Evolutionary conservation across 164 flowering plant genomes (phyloP).

Genomic region (Chloranthus sessilifolius): DNA sequence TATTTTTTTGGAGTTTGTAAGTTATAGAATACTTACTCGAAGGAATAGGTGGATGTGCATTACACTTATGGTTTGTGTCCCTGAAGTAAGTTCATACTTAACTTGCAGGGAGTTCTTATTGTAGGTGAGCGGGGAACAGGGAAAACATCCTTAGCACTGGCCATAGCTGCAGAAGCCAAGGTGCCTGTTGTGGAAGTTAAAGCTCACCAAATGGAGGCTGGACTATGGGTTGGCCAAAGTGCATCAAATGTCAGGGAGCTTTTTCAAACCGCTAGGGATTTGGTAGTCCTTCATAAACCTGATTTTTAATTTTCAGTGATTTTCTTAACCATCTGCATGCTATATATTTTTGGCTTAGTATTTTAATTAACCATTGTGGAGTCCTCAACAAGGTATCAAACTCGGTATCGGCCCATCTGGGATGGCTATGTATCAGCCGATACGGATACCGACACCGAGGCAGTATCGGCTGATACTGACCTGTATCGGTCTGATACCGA

Average conservation of each 20-base stretch:
- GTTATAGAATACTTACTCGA: neutral
- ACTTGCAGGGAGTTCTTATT: slow-evolving; percentile 90
- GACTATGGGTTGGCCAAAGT: slow-evolving; percentile 95
- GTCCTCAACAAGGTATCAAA: neutral
- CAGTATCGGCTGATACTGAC: too few relatives aligned
- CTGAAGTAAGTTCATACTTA: neutral
- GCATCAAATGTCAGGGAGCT: slow-evolving; percentile 93
- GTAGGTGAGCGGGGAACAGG: slow-evolving; percentile 99
- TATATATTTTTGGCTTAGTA: neutral
- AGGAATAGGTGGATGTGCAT: neutral
- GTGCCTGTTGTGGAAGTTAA: slow-evolving; percentile 88
- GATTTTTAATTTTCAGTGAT: neutral
- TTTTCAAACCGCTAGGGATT: slow-evolving; percentile 91
- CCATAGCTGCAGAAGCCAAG: slow-evolving; percentile 93
- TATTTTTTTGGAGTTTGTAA: neutral
- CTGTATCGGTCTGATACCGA: too few relatives aligned
- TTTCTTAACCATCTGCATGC: neutral
- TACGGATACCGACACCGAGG: too few relatives aligned
- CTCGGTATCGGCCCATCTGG: too few relatives aligned
- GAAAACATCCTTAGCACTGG: slow-evolving; percentile 85
- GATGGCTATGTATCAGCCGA: too few relatives aligned
- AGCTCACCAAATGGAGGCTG: slow-evolving; percentile 90
- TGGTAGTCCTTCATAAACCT: slow-evolving; percentile 43
- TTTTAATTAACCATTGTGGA: too few relatives aligned
- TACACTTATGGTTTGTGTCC: neutral